Evolutionary conservation across 2,329 filamentous ascomycete genomes (phyloP).

Genomic region (Trichoderma oligosporum): DNA sequence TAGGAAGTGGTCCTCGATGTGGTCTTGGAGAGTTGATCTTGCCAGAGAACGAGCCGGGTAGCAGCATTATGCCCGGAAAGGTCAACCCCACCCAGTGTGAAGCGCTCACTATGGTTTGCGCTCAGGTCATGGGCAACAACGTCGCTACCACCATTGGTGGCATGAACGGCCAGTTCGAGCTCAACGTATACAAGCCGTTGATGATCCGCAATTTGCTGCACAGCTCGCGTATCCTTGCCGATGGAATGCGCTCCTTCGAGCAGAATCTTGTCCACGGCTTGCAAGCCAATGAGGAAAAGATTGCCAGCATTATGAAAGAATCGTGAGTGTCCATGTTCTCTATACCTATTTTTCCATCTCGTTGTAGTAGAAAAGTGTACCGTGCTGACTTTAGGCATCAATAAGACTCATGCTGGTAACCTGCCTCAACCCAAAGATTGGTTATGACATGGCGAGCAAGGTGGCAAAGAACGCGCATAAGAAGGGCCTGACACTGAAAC

Average conservation of each 20-base stretch:
- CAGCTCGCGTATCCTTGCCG: slow-evolving; percentile 80
- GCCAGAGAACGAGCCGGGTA: slow-evolving; percentile 96
- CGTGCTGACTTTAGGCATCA: background rate
- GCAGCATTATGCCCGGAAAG: slow-evolving; percentile 98
- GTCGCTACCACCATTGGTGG: slow-evolving; percentile 88
- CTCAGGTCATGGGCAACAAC: slow-evolving; percentile 97
- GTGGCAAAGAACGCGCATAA: slow-evolving; percentile 99
- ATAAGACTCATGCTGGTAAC: slow-evolving; percentile 95
- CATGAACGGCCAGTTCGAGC: slow-evolving; percentile 96
- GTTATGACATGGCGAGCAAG: slow-evolving; percentile 95
- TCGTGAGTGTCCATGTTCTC: slow-evolving; percentile 56
- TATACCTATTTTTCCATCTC: background rate
- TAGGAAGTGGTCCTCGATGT: slow-evolving; percentile 91
- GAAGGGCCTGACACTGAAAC: slow-evolving; percentile 90
- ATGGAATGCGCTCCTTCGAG: slow-evolving; percentile 94
- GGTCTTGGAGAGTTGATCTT: slow-evolving; percentile 90
- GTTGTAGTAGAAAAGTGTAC: background rate
- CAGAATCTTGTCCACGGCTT: slow-evolving; percentile 86
- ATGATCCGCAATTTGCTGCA: slow-evolving; percentile 94
- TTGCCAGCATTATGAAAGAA: slow-evolving; percentile 85
- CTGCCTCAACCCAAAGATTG: slow-evolving; percentile 94
- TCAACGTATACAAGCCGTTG: slow-evolving; percentile 98
- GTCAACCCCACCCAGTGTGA: slow-evolving; percentile 99
- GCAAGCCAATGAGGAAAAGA: slow-evolving; percentile 90
- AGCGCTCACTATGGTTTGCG: slow-evolving; percentile 94